These are phyloP conservation scores for Arthrobotrys iridis DNA, from an alignment of 2,329 filamentous ascomycete genomes.

Conservation along the genomic window DNA sequence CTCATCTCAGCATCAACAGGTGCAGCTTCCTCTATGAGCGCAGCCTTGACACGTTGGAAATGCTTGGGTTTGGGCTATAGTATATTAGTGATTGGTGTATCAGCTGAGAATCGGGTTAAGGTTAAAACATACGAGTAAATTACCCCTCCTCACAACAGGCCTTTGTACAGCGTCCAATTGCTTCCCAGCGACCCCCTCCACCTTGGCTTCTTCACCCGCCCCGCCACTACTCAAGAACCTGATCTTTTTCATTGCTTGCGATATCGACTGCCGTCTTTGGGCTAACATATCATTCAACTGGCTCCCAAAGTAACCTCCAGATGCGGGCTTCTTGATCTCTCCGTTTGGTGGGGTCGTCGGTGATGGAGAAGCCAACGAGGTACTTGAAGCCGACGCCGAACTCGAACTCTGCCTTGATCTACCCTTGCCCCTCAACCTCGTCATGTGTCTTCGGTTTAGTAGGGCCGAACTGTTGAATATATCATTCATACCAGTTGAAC, in stretches of 20 bases:
- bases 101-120: not conserved
- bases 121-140: constrained; percentile 75
- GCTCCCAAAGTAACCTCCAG: constrained; percentile 68
- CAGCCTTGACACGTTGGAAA: constrained; percentile 91
- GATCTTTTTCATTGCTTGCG: constrained; percentile 71
- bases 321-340: constrained; percentile 54
- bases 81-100: constrained; percentile 58
- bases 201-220: constrained; percentile 59
- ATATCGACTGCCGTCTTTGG: constrained; percentile 82
- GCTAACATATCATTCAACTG: constrained; percentile 65
- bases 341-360: constrained; percentile 56
- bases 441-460: constrained; percentile 57
- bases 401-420: constrained; percentile 72
- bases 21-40: constrained; percentile 84
- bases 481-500: constrained; percentile 49
- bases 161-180: constrained; percentile 76
- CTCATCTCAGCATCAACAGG: constrained; percentile 89
- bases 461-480: constrained; percentile 56
- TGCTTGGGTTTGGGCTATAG: constrained; percentile 90
- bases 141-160: constrained; percentile 85
- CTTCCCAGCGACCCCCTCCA: constrained; percentile 69
- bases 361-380: constrained; percentile 54
- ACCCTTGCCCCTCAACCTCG: constrained; percentile 56
- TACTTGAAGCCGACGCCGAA: constrained; percentile 68
- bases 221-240: constrained; percentile 50